A percentile compares a stretch with the other conserved stretches of the same genome.
These are phyloP conservation scores for Epichloe sibirici DNA, from an alignment of 2,329 filamentous ascomycete species.

Conservation along the genomic window DNA sequence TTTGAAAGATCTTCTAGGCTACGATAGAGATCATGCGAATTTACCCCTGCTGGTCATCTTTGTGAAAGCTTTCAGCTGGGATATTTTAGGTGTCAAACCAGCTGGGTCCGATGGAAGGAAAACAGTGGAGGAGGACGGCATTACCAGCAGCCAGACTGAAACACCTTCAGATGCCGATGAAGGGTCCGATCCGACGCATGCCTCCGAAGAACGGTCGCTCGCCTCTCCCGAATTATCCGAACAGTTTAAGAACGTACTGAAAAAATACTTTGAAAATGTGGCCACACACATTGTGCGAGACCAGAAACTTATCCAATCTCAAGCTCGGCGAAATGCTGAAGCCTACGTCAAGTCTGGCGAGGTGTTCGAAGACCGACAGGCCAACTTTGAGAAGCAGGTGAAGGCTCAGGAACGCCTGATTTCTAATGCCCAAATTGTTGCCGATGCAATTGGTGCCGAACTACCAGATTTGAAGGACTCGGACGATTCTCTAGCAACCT, in stretches of 20 bases:
- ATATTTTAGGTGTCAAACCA: slow-evolving; percentile 71
- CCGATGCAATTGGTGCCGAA: slow-evolving; percentile 75
- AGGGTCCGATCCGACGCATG: slow-evolving; percentile 26
- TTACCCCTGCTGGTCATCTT: slow-evolving; percentile 87
- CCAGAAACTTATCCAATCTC: slow-evolving; percentile 74
- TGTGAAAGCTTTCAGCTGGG: slow-evolving; percentile 93
- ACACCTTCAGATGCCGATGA: slow-evolving; percentile 35
- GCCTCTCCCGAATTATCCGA: slow-evolving; percentile 66
- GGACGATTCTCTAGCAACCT: slow-evolving; percentile 52
- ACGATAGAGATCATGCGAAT: slow-evolving; percentile 87
- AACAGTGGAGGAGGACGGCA: slow-evolving; percentile 69
- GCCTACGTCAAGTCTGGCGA: slow-evolving; percentile 98
- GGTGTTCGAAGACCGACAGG: slow-evolving; percentile 93
- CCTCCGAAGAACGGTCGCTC: slow-evolving; percentile 56
- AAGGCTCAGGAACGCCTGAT: slow-evolving; percentile 87
- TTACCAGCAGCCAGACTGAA: slow-evolving; percentile 34
- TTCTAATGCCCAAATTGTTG: slow-evolving; percentile 79
- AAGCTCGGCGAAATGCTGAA: slow-evolving; percentile 90
- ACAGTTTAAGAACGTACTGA: slow-evolving; percentile 75
- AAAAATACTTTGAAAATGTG: slow-evolving; percentile 84
- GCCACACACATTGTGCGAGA: slow-evolving; percentile 81
- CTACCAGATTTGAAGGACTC: slow-evolving; percentile 90
- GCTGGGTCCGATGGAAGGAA: slow-evolving; percentile 68
- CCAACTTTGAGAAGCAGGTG: slow-evolving; percentile 86
- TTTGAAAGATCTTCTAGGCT: slow-evolving; percentile 88